Evolutionary conservation across 1,284 basidiomycete species (phyloP).

Genomic region (Cerioporus squamosus): DNA sequence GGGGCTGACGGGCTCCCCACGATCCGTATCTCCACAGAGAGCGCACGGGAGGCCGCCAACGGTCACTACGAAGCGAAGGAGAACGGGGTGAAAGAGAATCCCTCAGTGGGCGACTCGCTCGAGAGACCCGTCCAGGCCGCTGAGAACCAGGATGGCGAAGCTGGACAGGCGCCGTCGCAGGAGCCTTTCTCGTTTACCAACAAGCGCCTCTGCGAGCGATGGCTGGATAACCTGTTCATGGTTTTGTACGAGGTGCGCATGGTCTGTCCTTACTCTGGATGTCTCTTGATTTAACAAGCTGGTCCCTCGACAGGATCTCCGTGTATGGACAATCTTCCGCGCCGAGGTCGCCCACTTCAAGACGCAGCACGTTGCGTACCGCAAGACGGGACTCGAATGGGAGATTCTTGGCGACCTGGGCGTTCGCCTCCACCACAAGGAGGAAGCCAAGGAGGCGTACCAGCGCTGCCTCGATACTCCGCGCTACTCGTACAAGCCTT

Average conservation of each 20-base stretch:
- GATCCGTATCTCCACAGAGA: constrained; percentile 89
- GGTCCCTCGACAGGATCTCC: constrained; percentile 70
- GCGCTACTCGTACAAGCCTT: constrained; percentile 90
- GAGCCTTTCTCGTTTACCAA: constrained; percentile 92
- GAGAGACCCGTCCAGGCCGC: constrained; percentile 70
- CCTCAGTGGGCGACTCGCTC: constrained; percentile 38
- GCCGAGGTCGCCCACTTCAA: constrained; percentile 99
- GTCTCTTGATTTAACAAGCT: neutral
- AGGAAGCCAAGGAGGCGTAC: constrained; percentile 97
- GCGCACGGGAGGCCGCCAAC: constrained; percentile 46
- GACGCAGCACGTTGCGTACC: constrained; percentile 94
- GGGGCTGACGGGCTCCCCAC: constrained; percentile 67
- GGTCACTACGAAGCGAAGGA: constrained; percentile 32
- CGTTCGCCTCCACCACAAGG: constrained; percentile 90
- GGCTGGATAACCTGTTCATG: constrained; percentile 99
- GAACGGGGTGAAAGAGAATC: constrained; percentile 28
- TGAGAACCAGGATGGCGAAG: constrained; percentile 45
- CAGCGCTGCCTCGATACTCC: constrained; percentile 90
- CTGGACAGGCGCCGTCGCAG: constrained; percentile 40
- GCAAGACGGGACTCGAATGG: constrained; percentile 97
- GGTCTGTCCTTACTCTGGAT: no score
- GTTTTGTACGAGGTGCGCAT: constrained; percentile 88
- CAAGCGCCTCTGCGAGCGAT: constrained; percentile 96
- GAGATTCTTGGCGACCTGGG: constrained; percentile 98
- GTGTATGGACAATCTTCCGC: constrained; percentile 99